Conservation (phyloP, 192 early-diverging fungal genomes). For the Backusella sp. region DNA sequence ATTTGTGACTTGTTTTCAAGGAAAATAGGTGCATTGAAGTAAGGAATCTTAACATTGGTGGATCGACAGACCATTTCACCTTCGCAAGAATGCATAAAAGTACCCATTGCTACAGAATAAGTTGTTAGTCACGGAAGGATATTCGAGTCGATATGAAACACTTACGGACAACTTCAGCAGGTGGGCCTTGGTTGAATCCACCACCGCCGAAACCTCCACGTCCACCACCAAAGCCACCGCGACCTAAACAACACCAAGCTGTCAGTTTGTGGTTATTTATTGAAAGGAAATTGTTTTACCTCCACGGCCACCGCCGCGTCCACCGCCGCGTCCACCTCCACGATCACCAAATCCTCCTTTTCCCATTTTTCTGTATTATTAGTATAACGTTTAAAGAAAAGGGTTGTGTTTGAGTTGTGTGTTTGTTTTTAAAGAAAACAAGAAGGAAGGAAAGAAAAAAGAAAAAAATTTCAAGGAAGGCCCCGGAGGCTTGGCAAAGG, state of each 20-base stretch:
- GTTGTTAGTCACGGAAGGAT: neutral
- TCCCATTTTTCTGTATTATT: constrained; percentile 20
- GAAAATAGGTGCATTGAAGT: constrained; percentile 99
- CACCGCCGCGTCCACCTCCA: constrained; percentile 23
- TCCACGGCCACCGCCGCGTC: constrained; percentile 19
- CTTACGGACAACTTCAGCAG: constrained; percentile 40
- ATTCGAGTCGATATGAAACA: neutral
- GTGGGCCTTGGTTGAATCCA: constrained; percentile 31
- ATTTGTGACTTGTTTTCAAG: constrained; percentile 98
- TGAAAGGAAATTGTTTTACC: neutral
- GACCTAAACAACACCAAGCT: constrained; percentile 3
- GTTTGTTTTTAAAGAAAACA: neutral
- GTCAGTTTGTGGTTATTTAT: neutral
- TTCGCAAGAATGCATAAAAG: constrained; percentile 93
- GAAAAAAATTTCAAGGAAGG: constrained; percentile 2
- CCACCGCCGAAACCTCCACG: constrained; percentile 20
- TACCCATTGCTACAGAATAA: constrained; percentile 72
- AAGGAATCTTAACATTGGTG: constrained; percentile 89
- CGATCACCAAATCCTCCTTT: constrained; percentile 34
- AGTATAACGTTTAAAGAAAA: constrained; percentile 13
- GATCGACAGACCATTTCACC: constrained; percentile 96
- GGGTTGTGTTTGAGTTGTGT: neutral
- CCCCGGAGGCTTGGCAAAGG: neutral
- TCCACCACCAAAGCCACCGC: constrained; percentile 11
- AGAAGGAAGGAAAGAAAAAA: neutral